Evolutionary conservation across 371 early-diverging fungal genomes (phyloP).

Genomic region (Gilbertella persicaria): DNA sequence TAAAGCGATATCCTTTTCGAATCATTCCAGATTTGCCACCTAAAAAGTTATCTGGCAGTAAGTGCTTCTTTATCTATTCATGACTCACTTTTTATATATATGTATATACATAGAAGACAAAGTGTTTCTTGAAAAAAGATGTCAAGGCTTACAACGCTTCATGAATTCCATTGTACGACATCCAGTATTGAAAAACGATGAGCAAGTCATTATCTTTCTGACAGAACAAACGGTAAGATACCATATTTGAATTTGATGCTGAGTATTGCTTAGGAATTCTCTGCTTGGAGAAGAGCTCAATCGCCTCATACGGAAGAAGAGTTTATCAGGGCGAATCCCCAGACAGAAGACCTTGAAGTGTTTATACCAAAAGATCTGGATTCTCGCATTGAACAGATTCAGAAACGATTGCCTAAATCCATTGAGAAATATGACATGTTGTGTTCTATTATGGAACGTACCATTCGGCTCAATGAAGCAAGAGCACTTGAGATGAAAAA

Average conservation of each 20-base stretch:
- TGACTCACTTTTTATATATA: not conserved
- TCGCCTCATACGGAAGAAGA: constrained; percentile 44
- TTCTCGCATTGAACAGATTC: constrained; percentile 32
- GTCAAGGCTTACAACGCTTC: constrained; percentile 70
- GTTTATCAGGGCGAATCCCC: constrained; percentile 29
- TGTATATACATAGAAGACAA: constrained; percentile 51
- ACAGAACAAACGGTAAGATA: constrained; percentile 64
- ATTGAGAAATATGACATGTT: constrained; percentile 59
- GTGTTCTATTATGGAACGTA: constrained; percentile 57
- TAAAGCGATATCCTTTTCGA: constrained; percentile 46
- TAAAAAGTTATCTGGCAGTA: constrained; percentile 47
- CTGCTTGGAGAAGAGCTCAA: constrained; percentile 46
- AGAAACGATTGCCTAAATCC: constrained; percentile 29
- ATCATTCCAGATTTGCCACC: constrained; percentile 48
- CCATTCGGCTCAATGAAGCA: constrained; percentile 57
- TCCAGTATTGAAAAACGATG: constrained; percentile 68
- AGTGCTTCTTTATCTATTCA: constrained; percentile 3
- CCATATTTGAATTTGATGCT: constrained; percentile 2
- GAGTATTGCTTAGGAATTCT: constrained; percentile 20
- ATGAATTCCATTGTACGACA: constrained; percentile 74
- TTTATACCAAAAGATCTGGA: constrained; percentile 45
- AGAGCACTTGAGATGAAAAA: constrained; percentile 46
- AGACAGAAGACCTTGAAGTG: constrained; percentile 26
- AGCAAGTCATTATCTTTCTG: constrained; percentile 62
- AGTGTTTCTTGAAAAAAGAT: constrained; percentile 68